Conservation (phyloP, 2,329 filamentous ascomycete genomes). For the Aureobasidium sp. region DNA sequence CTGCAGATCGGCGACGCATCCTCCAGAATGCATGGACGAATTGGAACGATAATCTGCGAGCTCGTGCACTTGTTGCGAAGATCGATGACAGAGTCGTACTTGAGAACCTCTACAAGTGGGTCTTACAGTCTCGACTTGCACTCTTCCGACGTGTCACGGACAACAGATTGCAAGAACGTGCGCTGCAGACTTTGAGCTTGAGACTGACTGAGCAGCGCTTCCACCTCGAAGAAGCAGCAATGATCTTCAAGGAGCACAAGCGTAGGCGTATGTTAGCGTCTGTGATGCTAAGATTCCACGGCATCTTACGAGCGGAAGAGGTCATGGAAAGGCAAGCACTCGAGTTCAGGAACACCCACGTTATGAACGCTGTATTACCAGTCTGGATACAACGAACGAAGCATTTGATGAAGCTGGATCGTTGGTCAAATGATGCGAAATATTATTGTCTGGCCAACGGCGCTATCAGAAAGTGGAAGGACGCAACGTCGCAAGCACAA, state of each 20-base stretch:
- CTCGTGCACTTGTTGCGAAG: slow-evolving; percentile 41
- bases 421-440: slow-evolving; percentile 46
- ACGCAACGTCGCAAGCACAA: slow-evolving; percentile 40
- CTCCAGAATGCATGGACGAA: slow-evolving; percentile 49
- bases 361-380: slow-evolving; percentile 30
- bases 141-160: slow-evolving; percentile 31
- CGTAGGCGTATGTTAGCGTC: slow-evolving; percentile 19
- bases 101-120: slow-evolving; percentile 53
- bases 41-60: slow-evolving; percentile 55
- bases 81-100: slow-evolving; percentile 49
- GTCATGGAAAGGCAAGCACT: slow-evolving; percentile 29
- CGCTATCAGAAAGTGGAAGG: slow-evolving; percentile 43
- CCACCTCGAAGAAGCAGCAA: slow-evolving; percentile 10
- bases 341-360: slow-evolving; percentile 33
- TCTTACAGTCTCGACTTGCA: slow-evolving; percentile 40
- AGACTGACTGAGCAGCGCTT: slow-evolving; percentile 13
- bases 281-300: slow-evolving; percentile 23
- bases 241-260: slow-evolving; percentile 21
- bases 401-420: slow-evolving; percentile 40
- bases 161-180: slow-evolving; percentile 17
- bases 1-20: slow-evolving; percentile 44
- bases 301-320: slow-evolving; percentile 22
- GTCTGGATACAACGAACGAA: slow-evolving; percentile 29
- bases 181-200: slow-evolving; percentile 15
- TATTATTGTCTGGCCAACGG: slow-evolving; percentile 48